These are phyloP conservation scores for Pisolithus microcarpus DNA, from an alignment of 768 basidiomycete species.

Conservation along the genomic window DNA sequence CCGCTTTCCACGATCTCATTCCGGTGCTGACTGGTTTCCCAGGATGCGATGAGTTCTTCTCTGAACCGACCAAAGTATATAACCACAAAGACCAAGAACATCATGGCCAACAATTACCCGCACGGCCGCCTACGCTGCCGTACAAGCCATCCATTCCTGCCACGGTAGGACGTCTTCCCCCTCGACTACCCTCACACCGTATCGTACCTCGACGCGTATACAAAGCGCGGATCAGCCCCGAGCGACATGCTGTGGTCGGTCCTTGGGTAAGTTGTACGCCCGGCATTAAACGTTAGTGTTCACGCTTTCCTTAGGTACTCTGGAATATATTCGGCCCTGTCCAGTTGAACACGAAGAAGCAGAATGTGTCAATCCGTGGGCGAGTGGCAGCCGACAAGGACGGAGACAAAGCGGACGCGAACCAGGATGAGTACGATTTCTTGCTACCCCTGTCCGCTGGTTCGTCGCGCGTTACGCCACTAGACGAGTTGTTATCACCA, in stretches of 20 bases:
- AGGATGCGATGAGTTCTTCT: conserved; percentile 52
- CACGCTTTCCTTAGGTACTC: conserved; percentile 31
- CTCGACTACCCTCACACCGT: conserved; percentile 43
- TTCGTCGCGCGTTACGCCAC: conserved; percentile 33
- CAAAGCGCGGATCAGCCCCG: conserved; percentile 40
- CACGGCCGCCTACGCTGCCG: conserved; percentile 29
- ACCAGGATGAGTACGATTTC: conserved; percentile 47
- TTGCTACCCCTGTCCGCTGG: conserved; percentile 35
- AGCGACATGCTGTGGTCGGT: conserved; percentile 44
- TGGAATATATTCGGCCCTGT: conserved; percentile 37
- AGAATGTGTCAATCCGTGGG: conserved; percentile 36
- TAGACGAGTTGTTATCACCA: conserved; percentile 43
- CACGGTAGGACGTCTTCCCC: conserved; percentile 34
- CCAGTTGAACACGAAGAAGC: conserved; percentile 31
- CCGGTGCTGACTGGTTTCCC: conserved; percentile 5
- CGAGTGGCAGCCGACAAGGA: conserved; percentile 13
- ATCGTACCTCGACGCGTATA: conserved; percentile 37
- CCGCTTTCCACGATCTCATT: background rate
- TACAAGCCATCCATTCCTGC: conserved; percentile 25
- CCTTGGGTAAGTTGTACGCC: conserved; percentile 42
- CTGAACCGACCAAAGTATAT: conserved; percentile 38
- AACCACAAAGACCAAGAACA: conserved; percentile 42
- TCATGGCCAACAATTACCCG: conserved; percentile 5
- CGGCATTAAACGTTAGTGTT: conserved; percentile 1
- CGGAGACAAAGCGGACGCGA: conserved; percentile 11